phyloP scores from a whole-genome alignment of 2,329 filamentous ascomycete genomes.

The Ambrosiella xylebori region DNA sequence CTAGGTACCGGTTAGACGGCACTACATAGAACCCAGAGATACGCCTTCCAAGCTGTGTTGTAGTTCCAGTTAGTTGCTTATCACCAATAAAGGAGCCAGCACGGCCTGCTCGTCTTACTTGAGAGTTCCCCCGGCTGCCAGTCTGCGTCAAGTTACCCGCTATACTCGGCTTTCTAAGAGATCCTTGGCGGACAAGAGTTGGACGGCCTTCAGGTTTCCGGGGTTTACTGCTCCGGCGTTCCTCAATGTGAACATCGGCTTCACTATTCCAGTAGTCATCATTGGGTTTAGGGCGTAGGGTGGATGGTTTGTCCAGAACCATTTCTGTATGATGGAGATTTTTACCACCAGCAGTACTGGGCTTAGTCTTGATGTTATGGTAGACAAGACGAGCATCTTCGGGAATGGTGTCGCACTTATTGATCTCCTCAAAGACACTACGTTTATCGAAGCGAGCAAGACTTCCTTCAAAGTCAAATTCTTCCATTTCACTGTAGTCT shows the following conservation, averaged over 20 bases:
- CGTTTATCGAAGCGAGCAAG: conserved; percentile 91
- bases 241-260: conserved; percentile 29
- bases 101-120: conserved; percentile 2
- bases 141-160: conserved; percentile 23
- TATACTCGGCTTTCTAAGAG: conserved; percentile 33
- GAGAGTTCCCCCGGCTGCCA: conserved; percentile 22
- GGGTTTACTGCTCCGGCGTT: conserved; percentile 7
- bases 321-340: conserved; percentile 88
- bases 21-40: conserved; percentile 33
- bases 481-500: conserved; percentile 86
- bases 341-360: conserved; percentile 63
- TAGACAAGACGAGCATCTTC: conserved; percentile 80
- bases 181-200: conserved; percentile 5
- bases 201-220: conserved; percentile 9
- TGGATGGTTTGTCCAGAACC: conserved; percentile 47
- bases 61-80: neutral
- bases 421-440: conserved; percentile 78
- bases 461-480: conserved; percentile 84
- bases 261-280: conserved; percentile 58
- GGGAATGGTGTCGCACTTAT: conserved; percentile 73
- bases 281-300: conserved; percentile 16
- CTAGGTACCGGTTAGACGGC: conserved; percentile 38
- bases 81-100: neutral
- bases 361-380: conserved; percentile 58
- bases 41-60: conserved; percentile 15